Evolutionary conservation across 2,329 filamentous ascomycete genomes (phyloP), one percentile per base, ranked within the genome.

Genomic region (Leptographium lundbergii): DNA sequence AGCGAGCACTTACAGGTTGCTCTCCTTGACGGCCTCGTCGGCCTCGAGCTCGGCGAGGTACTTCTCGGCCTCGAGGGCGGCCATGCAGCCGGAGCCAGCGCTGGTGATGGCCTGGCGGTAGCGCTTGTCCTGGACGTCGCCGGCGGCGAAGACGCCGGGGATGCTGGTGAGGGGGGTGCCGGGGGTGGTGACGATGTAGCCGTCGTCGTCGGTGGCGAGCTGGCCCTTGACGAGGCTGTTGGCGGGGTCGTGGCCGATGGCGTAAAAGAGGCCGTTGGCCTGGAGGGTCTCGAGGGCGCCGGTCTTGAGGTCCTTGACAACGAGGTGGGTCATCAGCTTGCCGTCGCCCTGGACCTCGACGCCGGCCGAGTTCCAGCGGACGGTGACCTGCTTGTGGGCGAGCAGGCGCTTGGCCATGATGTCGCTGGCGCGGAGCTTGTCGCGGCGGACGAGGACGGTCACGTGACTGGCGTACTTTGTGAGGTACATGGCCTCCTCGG

Each of bases 71-170:
- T 99, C 94, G 58, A 99, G 82, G 13, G 92, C 94, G 57, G 94
- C 94, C 77, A 96, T 87, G 74, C 94, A 99, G 63, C 94, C 94
- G 62, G 91, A 91, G 61, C 91, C 92, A 67, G 94, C 94, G 75
- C 91, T 96, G 64, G 94, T 99, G 65, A 99, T 95, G 54, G 94
- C 94, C 77, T 99, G 94, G 71, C 94, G 84, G 74, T 99, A 99
- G 70, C 87, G 85, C 86, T 97, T 99, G 72, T 99, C 95, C 78
- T 99, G 94, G 11, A 99, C 95, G 71, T 99, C 94, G 64, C 94
- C 94, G 11, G 92, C 94, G 45, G 94, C 94, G 70, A 96, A 99
- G 24, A 99, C 90, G 71, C 94, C 94, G 70, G 90, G 84, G 6
- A 96, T 74, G 73, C 84, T 96, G 54, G 94, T 99, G 69, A 87